Evolutionary conservation across 768 basidiomycete genomes (phyloP), one percentile per base, ranked within the genome.

Genomic region (Lactifluus echinatus): DNA sequence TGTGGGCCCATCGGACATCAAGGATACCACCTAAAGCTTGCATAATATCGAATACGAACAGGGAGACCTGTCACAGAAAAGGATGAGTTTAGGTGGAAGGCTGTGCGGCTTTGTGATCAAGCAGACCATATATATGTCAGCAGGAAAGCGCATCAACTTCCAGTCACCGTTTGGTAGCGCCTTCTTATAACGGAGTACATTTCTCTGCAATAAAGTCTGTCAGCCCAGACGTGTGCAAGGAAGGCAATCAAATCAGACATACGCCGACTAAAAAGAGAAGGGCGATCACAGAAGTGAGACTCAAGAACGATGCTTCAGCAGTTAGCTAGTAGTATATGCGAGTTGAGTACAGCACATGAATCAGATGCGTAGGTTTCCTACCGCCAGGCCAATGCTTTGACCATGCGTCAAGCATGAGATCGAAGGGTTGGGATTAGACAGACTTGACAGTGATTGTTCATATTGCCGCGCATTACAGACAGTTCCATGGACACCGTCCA

Each of bases 51-150:
- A 31, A 31, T 31, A 10, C 4, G 10, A 31, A 31, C 31, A 31
- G 31, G 31, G 31, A 31, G 4, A 31, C 5, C 31, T 31, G 4
- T 31, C 31, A 31, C 31, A 31, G 31, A 31, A 5, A 5, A 4
- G 10, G 4, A 31, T 31, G 4, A 31, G 31, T 31, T 31, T 31
- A 31, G 10, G 31, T 31, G 4, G 31, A 31, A 10, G 31, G 31
- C 31, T 10, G 31, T 37, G n/a, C n/a, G n/a, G n/a, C 37, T 37
- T 6, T 12, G 17, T 3, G 23, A 11, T 5, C 4, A 42, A 4
- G 49, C 65, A 47, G 37, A 74, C 75, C 70, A 77, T 73, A 44
- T 76, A 70, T 10, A 74, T 63, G 57, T 78, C 75, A 52, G 72
- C 67, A 5, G 75, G 73, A 31, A 67, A 64, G 49, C 66, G 67